Conservation (phyloP, 2,329 filamentous ascomycete species). For the Trichoderma atroviride region DNA sequence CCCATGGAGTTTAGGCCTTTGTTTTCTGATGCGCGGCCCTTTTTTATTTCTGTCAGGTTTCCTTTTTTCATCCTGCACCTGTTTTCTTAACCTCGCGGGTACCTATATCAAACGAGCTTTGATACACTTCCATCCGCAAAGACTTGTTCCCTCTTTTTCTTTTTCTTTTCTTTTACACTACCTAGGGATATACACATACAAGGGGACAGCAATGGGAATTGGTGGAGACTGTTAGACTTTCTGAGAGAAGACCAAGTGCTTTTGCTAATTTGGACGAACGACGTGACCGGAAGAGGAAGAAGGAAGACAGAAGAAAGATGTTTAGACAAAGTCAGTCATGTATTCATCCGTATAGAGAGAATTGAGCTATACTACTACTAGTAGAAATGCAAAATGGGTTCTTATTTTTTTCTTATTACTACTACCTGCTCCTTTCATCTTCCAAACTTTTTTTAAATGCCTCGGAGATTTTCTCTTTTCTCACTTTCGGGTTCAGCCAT, state of each 20-base stretch:
- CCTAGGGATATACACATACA: conserved; percentile 6
- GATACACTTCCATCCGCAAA: neutral
- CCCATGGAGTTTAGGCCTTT: neutral
- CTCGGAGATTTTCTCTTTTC: neutral
- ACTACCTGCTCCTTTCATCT: neutral
- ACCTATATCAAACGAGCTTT: conserved; percentile 8
- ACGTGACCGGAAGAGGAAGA: neutral
- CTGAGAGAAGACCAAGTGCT: neutral
- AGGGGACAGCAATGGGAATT: neutral
- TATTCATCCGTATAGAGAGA: neutral
- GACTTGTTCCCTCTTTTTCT: neutral
- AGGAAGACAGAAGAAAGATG: neutral
- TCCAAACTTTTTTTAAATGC: neutral
- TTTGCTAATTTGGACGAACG: neutral
- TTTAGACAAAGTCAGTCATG: conserved; percentile 1
- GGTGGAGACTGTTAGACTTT: neutral
- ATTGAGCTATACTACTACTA: neutral
- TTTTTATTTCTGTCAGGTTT: neutral
- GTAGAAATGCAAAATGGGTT: conserved; percentile 13
- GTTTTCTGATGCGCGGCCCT: neutral
- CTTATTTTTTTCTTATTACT: neutral
- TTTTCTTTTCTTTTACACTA: neutral
- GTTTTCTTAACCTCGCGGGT: neutral
- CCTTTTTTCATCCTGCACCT: neutral
- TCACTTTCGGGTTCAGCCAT: neutral